phyloP scores from a whole-genome alignment of 768 basidiomycete species.

The Mycena metata region DNA sequence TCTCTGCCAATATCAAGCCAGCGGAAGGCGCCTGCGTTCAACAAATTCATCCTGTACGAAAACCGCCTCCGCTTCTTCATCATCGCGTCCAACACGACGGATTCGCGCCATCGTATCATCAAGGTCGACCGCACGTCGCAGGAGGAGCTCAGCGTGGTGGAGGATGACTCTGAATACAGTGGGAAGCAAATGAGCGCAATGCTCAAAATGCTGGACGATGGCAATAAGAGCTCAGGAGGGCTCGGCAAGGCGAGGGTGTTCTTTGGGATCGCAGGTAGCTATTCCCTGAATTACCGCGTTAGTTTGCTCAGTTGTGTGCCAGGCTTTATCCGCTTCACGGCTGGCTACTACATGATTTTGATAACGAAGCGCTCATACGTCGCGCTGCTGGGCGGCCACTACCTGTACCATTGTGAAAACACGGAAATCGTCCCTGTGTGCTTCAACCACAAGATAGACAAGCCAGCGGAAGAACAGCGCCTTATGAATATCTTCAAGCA shows the following conservation, averaged over 20 bases:
- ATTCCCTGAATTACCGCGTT: not conserved
- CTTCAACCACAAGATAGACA: conserved; percentile 86
- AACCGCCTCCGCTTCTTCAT: conserved; percentile 92
- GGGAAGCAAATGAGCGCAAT: conserved; percentile 91
- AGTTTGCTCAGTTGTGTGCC: conserved; percentile 3
- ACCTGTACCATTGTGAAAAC: conserved; percentile 95
- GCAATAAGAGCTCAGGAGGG: conserved; percentile 90
- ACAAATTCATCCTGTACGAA: conserved; percentile 95
- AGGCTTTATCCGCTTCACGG: conserved; percentile 96
- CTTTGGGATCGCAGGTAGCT: conserved; percentile 85
- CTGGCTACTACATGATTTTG: conserved; percentile 95
- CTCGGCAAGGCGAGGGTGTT: conserved; percentile 83
- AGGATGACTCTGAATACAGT: conserved; percentile 91
- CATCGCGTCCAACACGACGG: conserved; percentile 90
- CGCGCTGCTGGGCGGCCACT: conserved; percentile 94
- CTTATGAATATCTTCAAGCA: conserved; percentile 94
- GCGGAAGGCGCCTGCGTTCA: conserved; percentile 58
- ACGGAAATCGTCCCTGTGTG: conserved; percentile 87
- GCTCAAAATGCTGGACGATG: conserved; percentile 96
- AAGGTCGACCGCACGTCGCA: conserved; percentile 92
- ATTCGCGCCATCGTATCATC: conserved; percentile 90
- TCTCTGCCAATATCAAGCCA: conserved; percentile 29
- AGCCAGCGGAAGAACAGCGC: conserved; percentile 89
- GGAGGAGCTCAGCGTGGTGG: conserved; percentile 80
- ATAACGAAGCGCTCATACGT: conserved; percentile 93